Conservation (phyloP, 1,284 basidiomycete genomes). For the Anthracocystis walkeri region DNA sequence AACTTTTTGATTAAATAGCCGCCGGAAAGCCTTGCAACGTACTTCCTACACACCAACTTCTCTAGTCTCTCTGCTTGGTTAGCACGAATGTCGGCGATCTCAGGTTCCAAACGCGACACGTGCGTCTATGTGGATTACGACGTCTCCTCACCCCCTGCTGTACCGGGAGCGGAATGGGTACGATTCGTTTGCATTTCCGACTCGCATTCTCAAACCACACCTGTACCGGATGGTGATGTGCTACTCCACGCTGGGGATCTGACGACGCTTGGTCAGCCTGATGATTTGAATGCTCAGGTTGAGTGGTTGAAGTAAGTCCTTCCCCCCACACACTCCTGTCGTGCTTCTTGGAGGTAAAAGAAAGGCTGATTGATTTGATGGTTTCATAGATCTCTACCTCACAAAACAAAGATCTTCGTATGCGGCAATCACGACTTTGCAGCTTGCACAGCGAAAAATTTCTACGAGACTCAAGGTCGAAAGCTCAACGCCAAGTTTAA, state of each 20-base stretch:
- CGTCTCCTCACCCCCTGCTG: conserved; percentile 23
- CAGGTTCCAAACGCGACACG: conserved; percentile 16
- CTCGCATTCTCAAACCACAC: conserved; percentile 39
- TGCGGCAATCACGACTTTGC: conserved; percentile 55
- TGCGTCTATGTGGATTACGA: conserved; percentile 32
- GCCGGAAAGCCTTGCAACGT: too few species aligned
- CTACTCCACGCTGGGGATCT: conserved; percentile 54
- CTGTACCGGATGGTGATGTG: conserved; percentile 40
- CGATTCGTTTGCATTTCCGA: conserved; percentile 54
- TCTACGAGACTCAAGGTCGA: conserved; percentile 28
- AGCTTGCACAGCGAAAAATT: conserved; percentile 18
- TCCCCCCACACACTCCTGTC: too few species aligned
- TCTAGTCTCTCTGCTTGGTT: too few species aligned
- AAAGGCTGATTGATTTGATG: too few species aligned
- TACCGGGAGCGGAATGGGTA: conserved; percentile 29
- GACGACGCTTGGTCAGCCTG: conserved; percentile 35
- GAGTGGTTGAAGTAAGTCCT: conserved; percentile 44
- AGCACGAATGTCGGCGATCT: neutral
- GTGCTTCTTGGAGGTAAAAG: neutral
- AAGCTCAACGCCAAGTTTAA: conserved; percentile 32
- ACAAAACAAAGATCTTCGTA: conserved; percentile 38
- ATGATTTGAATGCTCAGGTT: conserved; percentile 27
- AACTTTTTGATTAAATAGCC: too few species aligned
- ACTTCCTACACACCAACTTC: too few species aligned
- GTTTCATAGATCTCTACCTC: conserved; percentile 22